Percentiles rank a stretch among this genome's conserved stretches.
phyloP scores from a whole-genome alignment of 257 asterid species.

The Ballota nigra region DNA sequence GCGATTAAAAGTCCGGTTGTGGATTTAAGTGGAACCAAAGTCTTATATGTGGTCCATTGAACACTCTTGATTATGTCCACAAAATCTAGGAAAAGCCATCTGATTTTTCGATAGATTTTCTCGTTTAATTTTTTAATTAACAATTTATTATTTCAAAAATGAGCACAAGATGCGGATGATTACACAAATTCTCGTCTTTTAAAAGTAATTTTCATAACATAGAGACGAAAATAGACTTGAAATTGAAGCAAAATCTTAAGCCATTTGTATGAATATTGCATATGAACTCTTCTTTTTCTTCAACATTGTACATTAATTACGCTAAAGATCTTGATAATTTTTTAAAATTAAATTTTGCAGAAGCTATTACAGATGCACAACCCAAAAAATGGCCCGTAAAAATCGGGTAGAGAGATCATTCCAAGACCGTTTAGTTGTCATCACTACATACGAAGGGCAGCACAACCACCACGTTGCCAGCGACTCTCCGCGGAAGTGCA shows the following conservation, averaged over 20 bases:
- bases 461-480: slow-evolving; percentile 63
- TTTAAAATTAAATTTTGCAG: slow-evolving; percentile 30
- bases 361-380: slow-evolving; percentile 69
- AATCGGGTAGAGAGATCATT: slow-evolving; percentile 65
- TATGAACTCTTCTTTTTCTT: neutral
- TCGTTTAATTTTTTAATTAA: neutral
- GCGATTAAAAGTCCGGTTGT: too few species aligned
- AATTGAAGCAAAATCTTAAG: slow-evolving; percentile 10
- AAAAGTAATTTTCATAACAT: neutral
- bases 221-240: neutral
- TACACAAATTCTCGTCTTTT: too few species aligned
- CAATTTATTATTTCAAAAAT: too few species aligned
- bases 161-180: neutral
- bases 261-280: neutral
- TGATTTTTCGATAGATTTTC: neutral
- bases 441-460: slow-evolving; percentile 69
- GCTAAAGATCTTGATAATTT: neutral
- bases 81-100: neutral
- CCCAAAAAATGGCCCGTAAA: slow-evolving; percentile 61
- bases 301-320: neutral
- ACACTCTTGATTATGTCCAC: slow-evolving; percentile 14
- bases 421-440: slow-evolving; percentile 56
- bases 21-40: too few species aligned
- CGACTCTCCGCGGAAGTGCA: slow-evolving; percentile 39
- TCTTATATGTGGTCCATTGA: too few species aligned